Base-by-base conservation (phyloP, 257 asterid genomes). In the Plantago ovata region DNA sequence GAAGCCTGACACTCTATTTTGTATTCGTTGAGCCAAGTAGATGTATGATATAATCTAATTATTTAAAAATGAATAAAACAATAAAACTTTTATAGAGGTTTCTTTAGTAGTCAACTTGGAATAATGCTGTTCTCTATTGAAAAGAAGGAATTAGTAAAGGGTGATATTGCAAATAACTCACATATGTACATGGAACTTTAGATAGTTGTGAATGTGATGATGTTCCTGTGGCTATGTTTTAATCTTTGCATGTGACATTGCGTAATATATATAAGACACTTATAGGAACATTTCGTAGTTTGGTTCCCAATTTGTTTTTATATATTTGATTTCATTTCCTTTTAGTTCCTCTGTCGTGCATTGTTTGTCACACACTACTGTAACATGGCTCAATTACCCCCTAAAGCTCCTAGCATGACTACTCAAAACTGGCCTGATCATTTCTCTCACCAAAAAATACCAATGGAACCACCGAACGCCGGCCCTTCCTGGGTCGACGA, bases 321-420 rank as follows among this genome's bases (percentile, higher is more conserved):
- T n/a, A n/a, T n/a, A n/a, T n/a, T n/a, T n/a, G n/a, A n/a, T n/a
- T n/a, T n/a, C n/a, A n/a, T n/a, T n/a, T n/a, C n/a, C n/a, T n/a
- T n/a, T n/a, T n/a, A n/a, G 15, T 18, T 60, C 39, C 38, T 19
- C 32, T 9, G 6, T 19, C 42, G 19, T 18, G 36, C 16, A 39
- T 38, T 20, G 49, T 22, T 47, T 39, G 38, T 65, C 39, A 39
- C 38, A 14, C 20, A 36, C 1, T 28, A 4, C 11, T 32, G 13
- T 36, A 61, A 12, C 18, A 86, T 89, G 97, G 93, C 97, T 38
- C 97, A 89, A 7, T 73, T 86, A 61, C 97, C 97, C 56, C 97
- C 97, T 14, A 86, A 81, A 75, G 89, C 58, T 39, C 97, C 97
- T 14, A 80, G 60, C 72, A 58, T 82, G 74, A 59, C 74, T 7